Base-by-base conservation (phyloP, 306 rosid species). In the Casuarina equisetifolia region DNA sequence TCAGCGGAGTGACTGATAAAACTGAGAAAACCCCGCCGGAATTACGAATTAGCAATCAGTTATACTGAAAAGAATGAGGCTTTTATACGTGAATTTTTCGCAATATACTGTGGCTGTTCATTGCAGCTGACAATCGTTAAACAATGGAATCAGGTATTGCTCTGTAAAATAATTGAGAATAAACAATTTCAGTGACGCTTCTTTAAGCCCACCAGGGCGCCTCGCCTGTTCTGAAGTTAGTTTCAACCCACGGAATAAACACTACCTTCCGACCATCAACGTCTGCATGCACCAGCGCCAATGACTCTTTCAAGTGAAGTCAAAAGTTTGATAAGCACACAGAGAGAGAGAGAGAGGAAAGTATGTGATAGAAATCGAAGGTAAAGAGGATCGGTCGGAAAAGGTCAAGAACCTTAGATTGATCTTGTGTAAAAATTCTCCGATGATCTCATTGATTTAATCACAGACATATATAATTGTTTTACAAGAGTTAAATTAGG, bases 211-310 rank as follows among this genome's bases (percentile, higher is more conserved):
- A 58, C 64, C 64, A 58, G 39, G 64, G 64, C 15, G 2, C 16
- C 2, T 58, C 64, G 64, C 64, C 64, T 9, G 64, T 58, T 58
- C 64, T 58, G 40, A 58, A 58, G 9, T 58, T 39, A 10, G 64
- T 58, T 58, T 58, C 64, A 25, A 58, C 64, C 64, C 64, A 58
- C 38, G 64, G 64, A 58, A 58, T 39, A 58, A 58, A 58, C 36
- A 58, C 4, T 58, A 58, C 64, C 39, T 58, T 58, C 6, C 64
- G 15, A 5, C 9, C 64, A 7, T 58, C 64, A 58, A 58, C 25
- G 32, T 58, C 64, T 25, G 64, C 64, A 25, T 58, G 64, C 25
- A 39, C 64, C 64, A 25, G 64, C 9, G 64, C 64, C 64, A 58
- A 25, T 25, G 64, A 58, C 64, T 58, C 15, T 19, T 25, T 39